Percentiles rank a stretch among this genome's conserved stretches.
phyloP scores from a whole-genome alignment of 1,139 yeast species.

The Candida labiduridarum region DNA sequence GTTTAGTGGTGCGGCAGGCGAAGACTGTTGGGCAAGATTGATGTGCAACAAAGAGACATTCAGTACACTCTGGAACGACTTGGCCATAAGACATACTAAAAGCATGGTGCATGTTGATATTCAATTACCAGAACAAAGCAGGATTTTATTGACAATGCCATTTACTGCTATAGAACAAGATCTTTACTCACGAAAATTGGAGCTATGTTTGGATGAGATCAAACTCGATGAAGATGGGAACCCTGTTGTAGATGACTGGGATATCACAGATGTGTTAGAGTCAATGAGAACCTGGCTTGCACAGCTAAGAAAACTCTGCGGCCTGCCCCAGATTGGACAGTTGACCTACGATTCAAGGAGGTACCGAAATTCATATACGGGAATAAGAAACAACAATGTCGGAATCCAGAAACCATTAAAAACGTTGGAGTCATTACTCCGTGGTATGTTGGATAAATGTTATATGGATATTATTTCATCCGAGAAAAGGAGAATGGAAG shows the following conservation, averaged over 20 bases:
- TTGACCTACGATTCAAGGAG: constrained; percentile 33
- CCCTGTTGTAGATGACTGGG: constrained; percentile 55
- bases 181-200: constrained; percentile 67
- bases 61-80: constrained; percentile 42
- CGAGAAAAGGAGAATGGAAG: constrained; percentile 50
- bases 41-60: constrained; percentile 41
- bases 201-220: constrained; percentile 63
- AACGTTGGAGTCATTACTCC: constrained; percentile 69
- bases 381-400: constrained; percentile 14
- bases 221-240: constrained; percentile 61
- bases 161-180: constrained; percentile 84
- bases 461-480: constrained; percentile 48
- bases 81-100: constrained; percentile 81
- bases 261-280: constrained; percentile 44
- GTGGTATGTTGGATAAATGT: constrained; percentile 60
- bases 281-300: constrained; percentile 68
- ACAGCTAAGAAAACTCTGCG: constrained; percentile 74
- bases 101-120: constrained; percentile 80
- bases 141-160: constrained; percentile 69
- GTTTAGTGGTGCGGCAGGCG: constrained; percentile 47
- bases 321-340: constrained; percentile 74
- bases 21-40: constrained; percentile 38
- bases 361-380: constrained; percentile 24
- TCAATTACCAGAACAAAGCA: constrained; percentile 71
- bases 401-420: constrained; percentile 29